Base-by-base conservation (phyloP, 768 basidiomycete genomes). In the Tylopilus rubrobrunneus region DNA sequence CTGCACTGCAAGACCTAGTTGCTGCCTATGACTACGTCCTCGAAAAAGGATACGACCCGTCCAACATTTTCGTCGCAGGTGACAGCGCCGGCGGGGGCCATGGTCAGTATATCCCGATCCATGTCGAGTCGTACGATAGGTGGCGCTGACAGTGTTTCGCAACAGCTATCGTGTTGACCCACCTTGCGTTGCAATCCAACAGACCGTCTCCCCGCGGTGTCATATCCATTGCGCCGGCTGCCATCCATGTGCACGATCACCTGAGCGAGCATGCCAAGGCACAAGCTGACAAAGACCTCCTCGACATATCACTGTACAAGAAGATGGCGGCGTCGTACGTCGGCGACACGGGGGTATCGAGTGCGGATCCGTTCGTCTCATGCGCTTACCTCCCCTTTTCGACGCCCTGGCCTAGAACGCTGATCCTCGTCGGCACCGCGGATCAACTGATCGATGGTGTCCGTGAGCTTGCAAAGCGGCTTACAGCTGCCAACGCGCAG, bases 111-210 rank as follows among this genome's bases (percentile, higher is more conserved):
- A 14, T 19, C 29, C 19, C 23, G 1, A 8, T n/a, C n/a, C n/a
- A n/a, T n/a, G n/a, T n/a, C 0, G 29, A 8, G 8, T 8, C 7
- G 7, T 21, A 5, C 33, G 29, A 9, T 6, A 19, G 21, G 5
- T 12, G 9, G 4, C 0, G 31, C 28, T 63, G 44, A 56, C 53
- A 1, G 12, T 9, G 33, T 9, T 37, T 14, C 43, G 28, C 25
- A 8, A 40, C 34, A 25, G 67, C 67, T 23, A 3, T 69, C 10
- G 51, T 67, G 5, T 39, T 67, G 28, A 56, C 67, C 7, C 66
- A 67, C 41, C 60, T 69, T 23, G 66, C 81, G 40, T 71, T 76
- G 54, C 85, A 87, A 69, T 82, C 83, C 23, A 80, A n/a, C 63
- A 41, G 71, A 42, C 70, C 72, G 4, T 71, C 85, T 34, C 80